phyloP scores from a whole-genome alignment of 805 yeast genomes.

The Cyberlindnera lachancei region DNA sequence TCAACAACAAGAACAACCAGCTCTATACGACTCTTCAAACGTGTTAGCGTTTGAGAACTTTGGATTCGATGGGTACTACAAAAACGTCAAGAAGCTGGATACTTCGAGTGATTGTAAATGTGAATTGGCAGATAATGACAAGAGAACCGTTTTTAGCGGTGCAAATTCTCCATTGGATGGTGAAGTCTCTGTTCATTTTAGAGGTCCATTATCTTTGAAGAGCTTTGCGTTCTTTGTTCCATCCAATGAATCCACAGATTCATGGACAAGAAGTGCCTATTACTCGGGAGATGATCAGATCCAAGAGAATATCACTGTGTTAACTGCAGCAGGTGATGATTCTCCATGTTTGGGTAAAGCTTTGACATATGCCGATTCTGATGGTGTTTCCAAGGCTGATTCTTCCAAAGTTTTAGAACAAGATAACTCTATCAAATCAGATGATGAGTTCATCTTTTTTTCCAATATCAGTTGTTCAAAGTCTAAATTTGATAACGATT shows the following conservation, averaged over 20 bases:
- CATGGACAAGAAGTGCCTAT: slow-evolving; percentile 55
- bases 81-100: slow-evolving; percentile 36
- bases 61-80: slow-evolving; percentile 49
- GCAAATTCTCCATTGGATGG: slow-evolving; percentile 58
- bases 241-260: slow-evolving; percentile 33
- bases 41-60: slow-evolving; percentile 44
- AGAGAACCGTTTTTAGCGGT: slow-evolving; percentile 43
- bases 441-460: slow-evolving; percentile 52
- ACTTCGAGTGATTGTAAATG: slow-evolving; percentile 37
- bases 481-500: slow-evolving; percentile 47
- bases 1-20: slow-evolving; percentile 3
- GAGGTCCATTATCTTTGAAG: slow-evolving; percentile 62
- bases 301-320: slow-evolving; percentile 58
- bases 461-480: slow-evolving; percentile 50
- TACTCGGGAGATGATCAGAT: slow-evolving; percentile 43
- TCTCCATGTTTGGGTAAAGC: slow-evolving; percentile 66
- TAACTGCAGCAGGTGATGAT: slow-evolving; percentile 53
- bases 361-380: slow-evolving; percentile 49
- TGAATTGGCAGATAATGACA: slow-evolving; percentile 34
- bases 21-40: slow-evolving; percentile 23
- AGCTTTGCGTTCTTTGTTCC: slow-evolving; percentile 58
- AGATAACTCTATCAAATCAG: slow-evolving; percentile 44
- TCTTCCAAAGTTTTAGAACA: slow-evolving; percentile 40
- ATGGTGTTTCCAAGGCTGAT: slow-evolving; percentile 45
- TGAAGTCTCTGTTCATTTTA: slow-evolving; percentile 67